phyloP scores from a whole-genome alignment of 2,329 filamentous ascomycete genomes.

The Aspergillus vadensis region DNA sequence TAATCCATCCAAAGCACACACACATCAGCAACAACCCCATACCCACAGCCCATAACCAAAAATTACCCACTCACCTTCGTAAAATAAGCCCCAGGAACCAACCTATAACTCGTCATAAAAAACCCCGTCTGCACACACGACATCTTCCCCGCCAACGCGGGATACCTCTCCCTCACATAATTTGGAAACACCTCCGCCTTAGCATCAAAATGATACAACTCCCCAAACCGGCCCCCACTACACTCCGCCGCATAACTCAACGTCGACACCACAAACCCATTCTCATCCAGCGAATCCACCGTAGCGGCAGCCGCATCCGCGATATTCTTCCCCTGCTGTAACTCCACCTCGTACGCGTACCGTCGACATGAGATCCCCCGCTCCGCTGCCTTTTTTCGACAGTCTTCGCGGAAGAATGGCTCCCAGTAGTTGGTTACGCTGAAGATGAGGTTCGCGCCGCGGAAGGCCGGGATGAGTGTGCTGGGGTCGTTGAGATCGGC shows the following conservation, averaged over 20 bases:
- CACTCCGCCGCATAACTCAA: constrained; percentile 53
- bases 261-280: constrained; percentile 56
- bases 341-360: constrained; percentile 54
- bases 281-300: constrained; percentile 46
- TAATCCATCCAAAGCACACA: not conserved
- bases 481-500: constrained; percentile 29
- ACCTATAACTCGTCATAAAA: constrained; percentile 53
- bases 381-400: constrained; percentile 42
- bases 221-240: constrained; percentile 49
- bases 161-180: constrained; percentile 49
- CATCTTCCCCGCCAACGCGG: constrained; percentile 52
- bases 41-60: not conserved
- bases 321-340: constrained; percentile 57
- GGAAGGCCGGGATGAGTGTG: constrained; percentile 27
- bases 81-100: constrained; percentile 52
- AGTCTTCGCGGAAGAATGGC: constrained; percentile 51
- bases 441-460: constrained; percentile 55
- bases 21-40: not conserved
- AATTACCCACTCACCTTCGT: constrained; percentile 41
- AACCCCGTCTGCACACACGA: constrained; percentile 53
- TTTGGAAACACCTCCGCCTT: constrained; percentile 56
- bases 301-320: constrained; percentile 54
- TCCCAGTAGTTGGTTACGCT: constrained; percentile 59
- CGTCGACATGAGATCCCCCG: constrained; percentile 46
- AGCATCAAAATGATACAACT: constrained; percentile 52